phyloP scores from a whole-genome alignment of 179 eudicot genomes.

The Carnegiea gigantea region DNA sequence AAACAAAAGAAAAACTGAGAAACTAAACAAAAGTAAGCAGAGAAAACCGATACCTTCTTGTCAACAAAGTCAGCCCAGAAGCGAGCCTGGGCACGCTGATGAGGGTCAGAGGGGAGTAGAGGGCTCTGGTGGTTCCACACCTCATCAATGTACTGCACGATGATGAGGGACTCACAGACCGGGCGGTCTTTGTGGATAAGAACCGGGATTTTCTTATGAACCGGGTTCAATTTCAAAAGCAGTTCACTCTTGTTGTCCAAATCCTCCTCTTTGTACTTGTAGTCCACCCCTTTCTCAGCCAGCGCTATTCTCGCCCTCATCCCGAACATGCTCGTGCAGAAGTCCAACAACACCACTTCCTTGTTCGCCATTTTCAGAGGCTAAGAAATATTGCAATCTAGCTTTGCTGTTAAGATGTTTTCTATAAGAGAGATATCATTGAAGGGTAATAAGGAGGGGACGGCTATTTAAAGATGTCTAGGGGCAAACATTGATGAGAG shows the following conservation, averaged over 20 bases:
- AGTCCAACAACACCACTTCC: slow-evolving; percentile 6
- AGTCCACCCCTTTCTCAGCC: slow-evolving; percentile 27
- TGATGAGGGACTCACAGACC: slow-evolving; percentile 23
- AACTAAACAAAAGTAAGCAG: slow-evolving; percentile 23
- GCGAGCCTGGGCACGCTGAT: slow-evolving; percentile 23
- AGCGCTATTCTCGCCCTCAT: slow-evolving; percentile 32
- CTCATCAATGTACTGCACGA: slow-evolving; percentile 33
- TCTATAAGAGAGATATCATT: no score
- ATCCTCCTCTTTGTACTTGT: slow-evolving; percentile 25
- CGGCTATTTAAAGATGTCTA: no score
- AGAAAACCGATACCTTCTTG: slow-evolving; percentile 42
- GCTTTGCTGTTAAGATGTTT: no score
- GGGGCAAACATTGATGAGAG: no score
- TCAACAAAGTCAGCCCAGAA: slow-evolving; percentile 42
- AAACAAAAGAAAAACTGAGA: neutral
- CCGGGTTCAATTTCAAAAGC: slow-evolving; percentile 29
- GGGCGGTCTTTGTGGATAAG: slow-evolving; percentile 21
- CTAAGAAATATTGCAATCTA: neutral
- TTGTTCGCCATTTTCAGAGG: neutral
- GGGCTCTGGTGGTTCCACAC: slow-evolving; percentile 24
- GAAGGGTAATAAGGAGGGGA: no score
- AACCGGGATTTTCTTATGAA: slow-evolving; percentile 32
- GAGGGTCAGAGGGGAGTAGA: slow-evolving; percentile 26
- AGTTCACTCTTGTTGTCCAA: slow-evolving; percentile 24
- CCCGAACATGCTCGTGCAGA: slow-evolving; percentile 16